Base-by-base conservation (phyloP, 2,329 filamentous ascomycete genomes). In the Xylariaceae sp. region DNA sequence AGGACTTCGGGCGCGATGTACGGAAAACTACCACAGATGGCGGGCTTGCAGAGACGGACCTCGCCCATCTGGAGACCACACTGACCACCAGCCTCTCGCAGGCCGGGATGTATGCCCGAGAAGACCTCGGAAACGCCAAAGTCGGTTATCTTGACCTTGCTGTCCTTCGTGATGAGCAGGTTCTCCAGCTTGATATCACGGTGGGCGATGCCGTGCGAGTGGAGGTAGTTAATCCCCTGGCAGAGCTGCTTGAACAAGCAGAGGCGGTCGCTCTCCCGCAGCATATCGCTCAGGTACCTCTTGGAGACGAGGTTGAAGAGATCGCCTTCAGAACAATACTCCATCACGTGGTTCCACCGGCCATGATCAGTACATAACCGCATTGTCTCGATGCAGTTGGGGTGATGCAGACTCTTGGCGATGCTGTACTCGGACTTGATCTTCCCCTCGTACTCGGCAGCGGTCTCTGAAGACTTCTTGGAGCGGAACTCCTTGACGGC, bases 181-280 rank as follows among this genome's bases (percentile, higher is more conserved):
- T 94, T 94, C 57, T 94, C 88, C 9, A 89, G 72, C 60, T 94
- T 94, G 63, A 94, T 83, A 48, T 94, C 88, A 31, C 88, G 82
- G 59, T 94, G 88, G 2, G 87, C 88, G 52, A 94, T 89, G 37
- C 87, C 88, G 50, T 90, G 78, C 39, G 67, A 68, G 58, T 94
- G 88, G 15, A 94, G 67, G 53, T 94, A 92, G 50, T 78, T 72
- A 42, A 94, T 74, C 13, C 87, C 88, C 49, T 86, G 82, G 19
- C 92, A 65, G 18, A 94, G 67, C 58, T 94, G 88, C 67, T 93
- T 93, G 72, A 94, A 93, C 43, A 94, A 70, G 59, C 88, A 94
- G 19, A 83, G 64, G 8, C 83, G 79, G 52, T 93, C 85, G 36
- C 71, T 67, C 12, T 72, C 65, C 37, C 79, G 77, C 35, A 83